These are phyloP conservation scores for Quercus suber DNA, from an alignment of 306 rosid species.

Conservation along the genomic window DNA sequence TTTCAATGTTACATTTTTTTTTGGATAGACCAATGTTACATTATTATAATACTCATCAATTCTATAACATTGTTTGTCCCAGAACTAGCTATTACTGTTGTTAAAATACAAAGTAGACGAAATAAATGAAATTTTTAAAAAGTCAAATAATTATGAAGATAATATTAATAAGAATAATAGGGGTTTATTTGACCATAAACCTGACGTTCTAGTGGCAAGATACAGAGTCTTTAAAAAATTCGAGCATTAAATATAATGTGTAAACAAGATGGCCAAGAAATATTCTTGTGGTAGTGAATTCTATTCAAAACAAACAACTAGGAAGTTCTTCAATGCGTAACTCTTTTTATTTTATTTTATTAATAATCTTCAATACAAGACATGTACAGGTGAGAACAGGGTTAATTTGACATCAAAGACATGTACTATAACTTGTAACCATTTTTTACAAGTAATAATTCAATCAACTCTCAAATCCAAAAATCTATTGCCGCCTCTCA, in stretches of 20 bases:
- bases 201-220: background rate
- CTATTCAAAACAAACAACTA: background rate
- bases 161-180: background rate
- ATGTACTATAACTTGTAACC: background rate
- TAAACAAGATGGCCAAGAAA: background rate
- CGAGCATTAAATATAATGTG: background rate
- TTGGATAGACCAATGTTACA: background rate
- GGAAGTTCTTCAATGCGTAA: conserved; percentile 11
- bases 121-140: background rate
- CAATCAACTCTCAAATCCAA: background rate
- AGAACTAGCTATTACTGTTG: background rate
- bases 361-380: too few species aligned
- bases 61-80: background rate
- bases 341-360: background rate
- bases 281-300: background rate
- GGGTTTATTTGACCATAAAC: background rate
- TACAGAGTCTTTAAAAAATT: background rate
- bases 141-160: background rate
- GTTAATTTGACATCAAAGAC: background rate
- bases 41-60: background rate
- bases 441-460: background rate
- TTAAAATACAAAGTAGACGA: background rate
- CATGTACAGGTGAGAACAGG: background rate
- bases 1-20: too few species aligned
- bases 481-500: background rate